Evolutionary conservation across 1,139 yeast species (phyloP), one percentile per base, ranked within the genome.

Genomic region (Wickerhamiella infanticola): DNA sequence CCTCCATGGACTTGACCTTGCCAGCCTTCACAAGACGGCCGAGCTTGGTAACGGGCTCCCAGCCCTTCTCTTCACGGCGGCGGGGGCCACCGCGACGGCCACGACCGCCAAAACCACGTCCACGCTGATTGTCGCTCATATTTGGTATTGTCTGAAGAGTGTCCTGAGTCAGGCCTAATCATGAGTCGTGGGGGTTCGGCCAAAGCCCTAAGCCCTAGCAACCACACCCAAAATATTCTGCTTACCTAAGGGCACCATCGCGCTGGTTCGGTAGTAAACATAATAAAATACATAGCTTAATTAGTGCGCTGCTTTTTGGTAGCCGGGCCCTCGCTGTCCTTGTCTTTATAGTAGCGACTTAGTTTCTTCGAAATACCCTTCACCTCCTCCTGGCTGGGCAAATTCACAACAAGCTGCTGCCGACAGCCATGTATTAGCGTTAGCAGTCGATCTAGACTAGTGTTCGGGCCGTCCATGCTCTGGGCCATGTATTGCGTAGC

Each of bases 21-120:
- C 95, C 95, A 65, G 97, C 95, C 79, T 86, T 86, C 63, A 93
- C 98, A 67, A 90, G 81, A 81, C 99, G 88, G 75, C 98, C 99
- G 70, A 90, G 85, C 81, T 90, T 93, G 90, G 99, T 90, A 69
- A 90, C 98, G 75, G 99, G 99, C 65, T 81, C 81, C 98, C 98
- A 90, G 63, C 94, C 95, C 79, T 90, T 88, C 79, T 90, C 97
- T 74, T 88, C 96, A 61, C 75, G 79, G 60, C 76, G 69, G 55
- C 69, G 66, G 56, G 70, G 67, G 60, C 74, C 70, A 53, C 77
- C 79, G 66, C 77, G 79, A 70, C 81, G 81, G 36, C 62, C 59
- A 48, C 60, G 58, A 47, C 63, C 56, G 41, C 56, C 56, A 45
- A 53, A 53, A 40, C 56, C 56, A 37, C 57, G 50, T 40, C 50